A percentile compares a stretch with the other conserved stretches of the same genome.
Evolutionary conservation across 2,329 filamentous ascomycete species (phyloP).

Genomic region (Talaromyces sp.): DNA sequence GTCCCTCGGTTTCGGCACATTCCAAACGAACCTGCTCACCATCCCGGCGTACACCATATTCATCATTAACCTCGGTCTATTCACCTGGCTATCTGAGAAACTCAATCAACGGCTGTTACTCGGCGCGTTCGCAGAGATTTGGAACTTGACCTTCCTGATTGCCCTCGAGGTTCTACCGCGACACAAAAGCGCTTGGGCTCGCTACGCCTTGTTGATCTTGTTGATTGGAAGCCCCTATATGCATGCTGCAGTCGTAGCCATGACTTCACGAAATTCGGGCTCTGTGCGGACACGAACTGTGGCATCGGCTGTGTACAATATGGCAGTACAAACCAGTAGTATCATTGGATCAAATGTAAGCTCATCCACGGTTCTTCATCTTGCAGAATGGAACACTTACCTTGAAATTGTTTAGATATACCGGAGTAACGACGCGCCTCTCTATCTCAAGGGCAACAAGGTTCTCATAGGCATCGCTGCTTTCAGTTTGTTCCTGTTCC

Average conservation of each 20-base stretch:
- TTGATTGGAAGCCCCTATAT: constrained; percentile 58
- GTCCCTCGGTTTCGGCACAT: constrained; percentile 56
- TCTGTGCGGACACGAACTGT: constrained; percentile 44
- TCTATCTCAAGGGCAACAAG: constrained; percentile 58
- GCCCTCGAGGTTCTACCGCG: constrained; percentile 50
- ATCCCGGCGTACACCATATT: constrained; percentile 58
- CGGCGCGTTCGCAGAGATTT: constrained; percentile 52
- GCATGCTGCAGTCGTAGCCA: constrained; percentile 53
- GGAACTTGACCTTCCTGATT: constrained; percentile 52
- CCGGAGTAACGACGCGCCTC: constrained; percentile 53
- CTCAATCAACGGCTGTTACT: constrained; percentile 56
- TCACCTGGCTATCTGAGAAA: constrained; percentile 55
- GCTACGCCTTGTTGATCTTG: constrained; percentile 52
- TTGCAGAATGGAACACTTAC: background rate
- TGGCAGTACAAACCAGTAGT: constrained; percentile 43
- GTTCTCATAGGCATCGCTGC: constrained; percentile 54
- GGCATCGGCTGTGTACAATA: constrained; percentile 47
- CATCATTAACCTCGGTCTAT: constrained; percentile 54
- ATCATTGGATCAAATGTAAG: constrained; percentile 41
- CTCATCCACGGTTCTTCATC: background rate
- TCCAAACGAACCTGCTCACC: constrained; percentile 61
- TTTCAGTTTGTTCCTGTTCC: constrained; percentile 50
- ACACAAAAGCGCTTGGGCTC: constrained; percentile 50
- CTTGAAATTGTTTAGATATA: constrained; percentile 46
- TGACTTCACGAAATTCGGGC: constrained; percentile 44